Evolutionary conservation across 306 rosid species (phyloP).

Genomic region (Abrus precatorius): DNA sequence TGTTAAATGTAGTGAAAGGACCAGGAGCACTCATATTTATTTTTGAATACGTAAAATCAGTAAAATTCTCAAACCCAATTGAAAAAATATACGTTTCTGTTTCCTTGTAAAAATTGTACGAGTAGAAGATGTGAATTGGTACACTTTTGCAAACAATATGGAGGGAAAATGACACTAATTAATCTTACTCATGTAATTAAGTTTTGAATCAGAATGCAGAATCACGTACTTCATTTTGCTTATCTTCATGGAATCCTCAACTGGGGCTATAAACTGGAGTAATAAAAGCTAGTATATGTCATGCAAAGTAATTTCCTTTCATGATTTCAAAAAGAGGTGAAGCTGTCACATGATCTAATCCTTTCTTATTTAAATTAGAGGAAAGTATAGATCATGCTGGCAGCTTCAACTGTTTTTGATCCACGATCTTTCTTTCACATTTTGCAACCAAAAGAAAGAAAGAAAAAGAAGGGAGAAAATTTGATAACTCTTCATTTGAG

Average conservation of each 20-base stretch:
- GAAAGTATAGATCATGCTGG: slow-evolving; percentile 87
- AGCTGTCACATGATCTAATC: slow-evolving; percentile 75
- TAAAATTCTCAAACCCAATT: not conserved
- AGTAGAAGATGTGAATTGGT: not conserved
- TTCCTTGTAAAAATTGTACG: not conserved
- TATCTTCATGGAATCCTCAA: not conserved
- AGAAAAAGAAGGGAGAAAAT: not conserved
- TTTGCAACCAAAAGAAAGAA: not conserved
- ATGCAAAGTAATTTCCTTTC: too few relatives aligned
- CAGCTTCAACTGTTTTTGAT: slow-evolving; percentile 78
- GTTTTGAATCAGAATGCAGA: not conserved
- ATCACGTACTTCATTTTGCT: not conserved
- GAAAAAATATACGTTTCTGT: not conserved
- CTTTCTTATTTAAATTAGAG: slow-evolving; percentile 56
- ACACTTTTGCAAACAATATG: not conserved
- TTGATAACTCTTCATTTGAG: not conserved
- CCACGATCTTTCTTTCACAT: slow-evolving; percentile 55
- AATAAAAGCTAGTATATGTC: too few relatives aligned
- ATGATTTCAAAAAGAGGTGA: slow-evolving; percentile 78
- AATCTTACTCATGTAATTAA: not conserved
- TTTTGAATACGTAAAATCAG: not conserved
- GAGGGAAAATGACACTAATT: not conserved
- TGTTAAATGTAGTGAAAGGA: too few relatives aligned
- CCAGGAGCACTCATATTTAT: too few relatives aligned
- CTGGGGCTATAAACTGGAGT: not conserved